Base-by-base conservation (phyloP, 2,329 filamentous ascomycete species). In the Fusarium incarnatum region DNA sequence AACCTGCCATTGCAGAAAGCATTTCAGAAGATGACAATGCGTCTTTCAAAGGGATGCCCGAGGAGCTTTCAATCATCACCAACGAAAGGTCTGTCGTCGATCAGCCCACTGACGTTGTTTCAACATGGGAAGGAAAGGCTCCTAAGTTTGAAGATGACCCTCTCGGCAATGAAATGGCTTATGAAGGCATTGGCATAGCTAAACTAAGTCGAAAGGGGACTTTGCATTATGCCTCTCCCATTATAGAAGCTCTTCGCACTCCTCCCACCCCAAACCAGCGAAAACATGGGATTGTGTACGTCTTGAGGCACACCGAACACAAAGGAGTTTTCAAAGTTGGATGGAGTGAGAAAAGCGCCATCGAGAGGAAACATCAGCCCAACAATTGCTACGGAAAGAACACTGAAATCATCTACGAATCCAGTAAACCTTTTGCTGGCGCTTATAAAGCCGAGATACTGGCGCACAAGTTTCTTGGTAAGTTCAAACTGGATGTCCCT, bases 401-500 rank as follows among this genome's bases (percentile, higher is more conserved):
- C 4, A 56, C 48, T 27, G n/a, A 46, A 5, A 23, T 52, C 23
- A 18, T 70, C 4, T 55, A 70, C 10, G 49, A 68, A 44, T 68
- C 67, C 12, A 7, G 8, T 5, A 6, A 37, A n/a, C 34, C 10
- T 8, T 68, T 71, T 20, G 12, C 4, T 2, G 63, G 62, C 13
- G 58, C 67, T 22, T 1, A 15, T 2, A 71, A 71, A 52, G 63
- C 58, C 27, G 49, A 64, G 23, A n/a, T 23, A 5, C 46, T 71
- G n/a, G 50, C 40, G 9, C 49, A 64, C 6, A 27, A 27, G 7
- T 46, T 47, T 20, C 58, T 71, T 4, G 27, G 28, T 15, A 18
- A 30, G 4, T 10, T 30, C 7, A 71, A 50, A 6, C 9, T 56
- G 7, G 8, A 20, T 6, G 28, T 71, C 12, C 15, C 18, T 2